A percentile compares a stretch with the other conserved stretches of the same genome.
Conservation (phyloP, 2,329 filamentous ascomycete genomes). For the Colletotrichum theobromicola region DNA sequence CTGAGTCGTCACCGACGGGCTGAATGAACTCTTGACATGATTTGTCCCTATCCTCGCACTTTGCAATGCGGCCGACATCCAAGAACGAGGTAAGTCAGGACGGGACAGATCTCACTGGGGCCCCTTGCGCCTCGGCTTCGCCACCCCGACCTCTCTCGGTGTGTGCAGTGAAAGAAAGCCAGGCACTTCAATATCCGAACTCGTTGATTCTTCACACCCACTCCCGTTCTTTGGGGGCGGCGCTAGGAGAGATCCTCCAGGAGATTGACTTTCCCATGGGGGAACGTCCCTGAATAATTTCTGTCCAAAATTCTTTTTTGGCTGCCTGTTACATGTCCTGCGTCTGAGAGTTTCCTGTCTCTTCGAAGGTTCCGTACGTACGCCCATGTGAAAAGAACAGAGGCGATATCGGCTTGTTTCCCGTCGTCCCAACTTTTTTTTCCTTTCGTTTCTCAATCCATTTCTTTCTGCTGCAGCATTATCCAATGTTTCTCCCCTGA, state of each 20-base stretch:
- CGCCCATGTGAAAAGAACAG: not conserved
- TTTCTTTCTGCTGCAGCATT: not conserved
- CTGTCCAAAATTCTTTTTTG: not conserved
- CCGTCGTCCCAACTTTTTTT: not conserved
- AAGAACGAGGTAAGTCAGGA: not conserved
- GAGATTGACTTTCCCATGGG: conserved; percentile 14
- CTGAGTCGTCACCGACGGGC: conserved; percentile 5
- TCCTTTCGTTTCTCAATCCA: not conserved
- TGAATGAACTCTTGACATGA: not conserved
- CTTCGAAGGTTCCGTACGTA: not conserved
- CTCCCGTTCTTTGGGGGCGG: not conserved
- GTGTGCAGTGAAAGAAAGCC: not conserved
- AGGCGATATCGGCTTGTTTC: not conserved
- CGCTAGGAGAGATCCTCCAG: not conserved
- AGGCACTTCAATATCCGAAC: not conserved
- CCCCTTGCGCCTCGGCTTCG: conserved; percentile 10
- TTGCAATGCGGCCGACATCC: not conserved
- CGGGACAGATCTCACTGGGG: not conserved
- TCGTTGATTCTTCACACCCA: not conserved
- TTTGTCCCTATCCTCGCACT: not conserved
- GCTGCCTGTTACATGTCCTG: not conserved
- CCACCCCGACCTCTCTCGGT: conserved; percentile 2
- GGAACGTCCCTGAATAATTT: not conserved
- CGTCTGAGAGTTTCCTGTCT: too few relatives aligned
- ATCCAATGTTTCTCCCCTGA: not conserved